Percentiles rank a stretch among this genome's conserved stretches.
Evolutionary conservation across 2,329 filamentous ascomycete species (phyloP).

Genomic region (Scedosporium boydii): DNA sequence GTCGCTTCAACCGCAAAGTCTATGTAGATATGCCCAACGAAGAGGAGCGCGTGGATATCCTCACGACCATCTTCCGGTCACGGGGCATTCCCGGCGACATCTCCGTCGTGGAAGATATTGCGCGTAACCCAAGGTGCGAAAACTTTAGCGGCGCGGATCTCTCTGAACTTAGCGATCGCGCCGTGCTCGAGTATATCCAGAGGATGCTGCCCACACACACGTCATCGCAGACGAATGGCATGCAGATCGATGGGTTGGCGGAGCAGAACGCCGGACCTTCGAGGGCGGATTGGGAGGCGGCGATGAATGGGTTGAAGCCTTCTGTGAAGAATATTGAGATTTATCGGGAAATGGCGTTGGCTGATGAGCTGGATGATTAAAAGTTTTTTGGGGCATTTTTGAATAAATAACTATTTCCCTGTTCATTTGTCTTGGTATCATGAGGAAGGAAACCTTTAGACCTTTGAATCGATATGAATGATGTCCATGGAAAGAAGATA

Average conservation of each 20-base stretch:
- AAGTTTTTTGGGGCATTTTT: background rate
- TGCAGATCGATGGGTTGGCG: slow-evolving; percentile 12
- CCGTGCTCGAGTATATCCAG: slow-evolving; percentile 38
- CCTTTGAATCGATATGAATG: too few species aligned
- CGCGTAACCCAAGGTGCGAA: slow-evolving; percentile 55
- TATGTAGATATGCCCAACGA: slow-evolving; percentile 80
- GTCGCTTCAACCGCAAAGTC: slow-evolving; percentile 76
- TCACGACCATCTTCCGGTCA: slow-evolving; percentile 55
- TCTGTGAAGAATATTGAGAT: slow-evolving; percentile 39
- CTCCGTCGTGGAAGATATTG: slow-evolving; percentile 52
- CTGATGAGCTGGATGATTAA: slow-evolving; percentile 12
- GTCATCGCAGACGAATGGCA: slow-evolving; percentile 2
- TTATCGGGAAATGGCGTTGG: slow-evolving; percentile 27
- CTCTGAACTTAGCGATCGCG: slow-evolving; percentile 34
- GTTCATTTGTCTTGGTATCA: background rate
- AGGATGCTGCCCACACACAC: slow-evolving; percentile 21
- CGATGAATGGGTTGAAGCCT: slow-evolving; percentile 35
- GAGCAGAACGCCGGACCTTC: slow-evolving; percentile 23
- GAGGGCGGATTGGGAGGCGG: slow-evolving; percentile 41
- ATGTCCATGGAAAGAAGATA: too few species aligned
- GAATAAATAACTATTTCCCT: background rate
- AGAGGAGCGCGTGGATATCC: slow-evolving; percentile 75
- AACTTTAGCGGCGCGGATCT: slow-evolving; percentile 68
- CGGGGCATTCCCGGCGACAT: slow-evolving; percentile 32
- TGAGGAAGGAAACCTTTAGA: too few species aligned